Percentiles rank a stretch among this genome's conserved stretches.
Conservation (phyloP, 768 basidiomycete species). For the Suillus spraguei region DNA sequence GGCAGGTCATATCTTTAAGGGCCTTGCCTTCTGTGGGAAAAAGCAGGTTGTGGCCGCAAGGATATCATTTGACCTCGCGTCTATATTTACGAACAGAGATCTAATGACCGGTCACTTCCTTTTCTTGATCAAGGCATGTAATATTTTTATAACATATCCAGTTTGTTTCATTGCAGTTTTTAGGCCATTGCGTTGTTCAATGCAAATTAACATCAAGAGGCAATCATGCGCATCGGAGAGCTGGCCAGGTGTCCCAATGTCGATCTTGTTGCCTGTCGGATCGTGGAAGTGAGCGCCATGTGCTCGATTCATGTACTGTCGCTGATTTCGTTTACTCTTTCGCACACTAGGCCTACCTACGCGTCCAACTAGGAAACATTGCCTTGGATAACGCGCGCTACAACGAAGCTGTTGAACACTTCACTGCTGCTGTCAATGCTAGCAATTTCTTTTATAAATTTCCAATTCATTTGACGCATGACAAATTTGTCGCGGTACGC, state of each 20-base stretch:
- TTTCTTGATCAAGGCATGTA: neutral
- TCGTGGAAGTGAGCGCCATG: slow-evolving; percentile 2
- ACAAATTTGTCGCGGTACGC: neutral
- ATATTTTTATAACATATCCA: neutral
- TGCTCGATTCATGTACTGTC: neutral
- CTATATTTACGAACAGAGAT: neutral
- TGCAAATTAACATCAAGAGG: neutral
- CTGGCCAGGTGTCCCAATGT: neutral
- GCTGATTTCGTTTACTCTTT: neutral
- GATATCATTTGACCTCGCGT: neutral
- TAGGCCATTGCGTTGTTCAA: neutral
- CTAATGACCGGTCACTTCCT: neutral
- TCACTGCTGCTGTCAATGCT: neutral
- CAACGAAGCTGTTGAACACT: neutral
- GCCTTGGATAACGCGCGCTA: neutral
- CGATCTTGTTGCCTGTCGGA: neutral
- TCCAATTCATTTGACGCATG: neutral
- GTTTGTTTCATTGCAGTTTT: neutral
- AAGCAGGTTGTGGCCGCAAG: neutral
- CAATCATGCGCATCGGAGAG: neutral
- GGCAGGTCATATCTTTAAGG: neutral
- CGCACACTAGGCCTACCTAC: neutral
- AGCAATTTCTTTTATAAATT: neutral
- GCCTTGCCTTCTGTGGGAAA: neutral
- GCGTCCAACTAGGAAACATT: neutral